Conservation (phyloP, 495 filamentous ascomycete species). For the Podospora appendiculata region DNA sequence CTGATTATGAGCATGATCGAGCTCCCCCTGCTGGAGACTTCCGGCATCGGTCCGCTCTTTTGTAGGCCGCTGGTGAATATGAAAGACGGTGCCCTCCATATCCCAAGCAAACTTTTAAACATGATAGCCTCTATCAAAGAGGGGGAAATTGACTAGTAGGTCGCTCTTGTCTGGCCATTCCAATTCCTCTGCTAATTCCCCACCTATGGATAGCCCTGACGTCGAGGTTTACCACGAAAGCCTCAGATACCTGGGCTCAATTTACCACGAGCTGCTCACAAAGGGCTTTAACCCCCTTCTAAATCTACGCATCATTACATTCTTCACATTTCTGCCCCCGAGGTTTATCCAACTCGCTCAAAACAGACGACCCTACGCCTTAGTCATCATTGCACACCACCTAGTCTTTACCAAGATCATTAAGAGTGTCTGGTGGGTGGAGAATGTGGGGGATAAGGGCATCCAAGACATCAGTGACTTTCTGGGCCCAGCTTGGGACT, state of each 20-base stretch:
- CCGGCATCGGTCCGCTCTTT: constrained; percentile 29
- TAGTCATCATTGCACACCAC: constrained; percentile 42
- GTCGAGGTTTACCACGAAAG: constrained; percentile 26
- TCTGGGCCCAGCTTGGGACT: constrained; percentile 27
- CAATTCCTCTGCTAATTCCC: too few species aligned
- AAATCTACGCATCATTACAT: constrained; percentile 32
- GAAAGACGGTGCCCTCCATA: constrained; percentile 20
- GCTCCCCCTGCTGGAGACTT: constrained; percentile 10
- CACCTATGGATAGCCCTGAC: not conserved
- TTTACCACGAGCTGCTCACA: constrained; percentile 30
- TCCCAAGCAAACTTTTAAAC: constrained; percentile 35
- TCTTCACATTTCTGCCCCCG: constrained; percentile 39
- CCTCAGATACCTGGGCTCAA: constrained; percentile 33
- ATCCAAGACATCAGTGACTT: constrained; percentile 29
- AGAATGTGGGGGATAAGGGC: constrained; percentile 29
- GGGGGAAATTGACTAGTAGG: constrained; percentile 22
- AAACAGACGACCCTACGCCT: constrained; percentile 44
- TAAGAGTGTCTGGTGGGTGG: constrained; percentile 35
- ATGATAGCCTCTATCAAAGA: constrained; percentile 31
- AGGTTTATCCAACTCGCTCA: constrained; percentile 45
- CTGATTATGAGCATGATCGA: constrained; percentile 29
- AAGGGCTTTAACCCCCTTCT: constrained; percentile 29
- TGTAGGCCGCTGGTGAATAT: constrained; percentile 31
- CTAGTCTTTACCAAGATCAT: constrained; percentile 35
- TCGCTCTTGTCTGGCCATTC: too few species aligned